phyloP scores from a whole-genome alignment of 2,329 filamentous ascomycete genomes.

The Knufia fluminis region DNA sequence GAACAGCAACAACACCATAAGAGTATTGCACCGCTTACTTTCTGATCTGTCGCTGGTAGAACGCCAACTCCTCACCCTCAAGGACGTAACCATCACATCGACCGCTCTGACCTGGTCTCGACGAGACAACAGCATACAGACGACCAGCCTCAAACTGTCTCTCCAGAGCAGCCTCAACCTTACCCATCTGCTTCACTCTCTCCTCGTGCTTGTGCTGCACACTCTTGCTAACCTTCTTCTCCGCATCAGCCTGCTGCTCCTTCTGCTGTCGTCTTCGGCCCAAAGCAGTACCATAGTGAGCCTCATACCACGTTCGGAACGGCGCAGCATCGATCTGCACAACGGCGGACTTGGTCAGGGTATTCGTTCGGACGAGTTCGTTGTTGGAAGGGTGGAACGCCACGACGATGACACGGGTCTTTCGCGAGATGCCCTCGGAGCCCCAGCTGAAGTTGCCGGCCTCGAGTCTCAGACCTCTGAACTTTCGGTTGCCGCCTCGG shows the following conservation, averaged over 20 bases:
- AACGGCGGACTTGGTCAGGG: slow-evolving; percentile 96
- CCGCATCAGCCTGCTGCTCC: slow-evolving; percentile 42
- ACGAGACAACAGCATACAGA: slow-evolving; percentile 85
- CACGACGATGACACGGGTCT: slow-evolving; percentile 97
- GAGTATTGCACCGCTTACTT: slow-evolving; percentile 49
- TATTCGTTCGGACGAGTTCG: slow-evolving; percentile 99
- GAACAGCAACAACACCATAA: slow-evolving; percentile 1
- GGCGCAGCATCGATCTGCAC: slow-evolving; percentile 98
- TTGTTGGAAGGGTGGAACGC: slow-evolving; percentile 99
- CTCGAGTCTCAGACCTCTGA: slow-evolving; percentile 97
- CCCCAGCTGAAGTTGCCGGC: slow-evolving; percentile 99
- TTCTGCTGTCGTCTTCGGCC: slow-evolving; percentile 90
- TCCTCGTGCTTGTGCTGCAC: slow-evolving; percentile 95
- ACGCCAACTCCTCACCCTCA: slow-evolving; percentile 98
- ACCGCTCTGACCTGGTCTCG: slow-evolving; percentile 91
- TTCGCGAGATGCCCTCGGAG: slow-evolving; percentile 95
- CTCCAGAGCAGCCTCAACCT: slow-evolving; percentile 88
- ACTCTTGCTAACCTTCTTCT: slow-evolving; percentile 85
- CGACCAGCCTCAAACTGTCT: slow-evolving; percentile 99
- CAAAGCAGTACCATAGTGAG: slow-evolving; percentile 88
- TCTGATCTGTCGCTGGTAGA: slow-evolving; percentile 99
- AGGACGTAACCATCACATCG: slow-evolving; percentile 96
- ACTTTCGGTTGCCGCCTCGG: slow-evolving; percentile 98
- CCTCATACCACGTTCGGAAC: slow-evolving; percentile 99
- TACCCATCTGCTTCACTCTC: slow-evolving; percentile 72